Percentiles rank a stretch among this genome's conserved stretches.
Evolutionary conservation across 257 asterid species (phyloP).

Genomic region (Ilex aquifolium): DNA sequence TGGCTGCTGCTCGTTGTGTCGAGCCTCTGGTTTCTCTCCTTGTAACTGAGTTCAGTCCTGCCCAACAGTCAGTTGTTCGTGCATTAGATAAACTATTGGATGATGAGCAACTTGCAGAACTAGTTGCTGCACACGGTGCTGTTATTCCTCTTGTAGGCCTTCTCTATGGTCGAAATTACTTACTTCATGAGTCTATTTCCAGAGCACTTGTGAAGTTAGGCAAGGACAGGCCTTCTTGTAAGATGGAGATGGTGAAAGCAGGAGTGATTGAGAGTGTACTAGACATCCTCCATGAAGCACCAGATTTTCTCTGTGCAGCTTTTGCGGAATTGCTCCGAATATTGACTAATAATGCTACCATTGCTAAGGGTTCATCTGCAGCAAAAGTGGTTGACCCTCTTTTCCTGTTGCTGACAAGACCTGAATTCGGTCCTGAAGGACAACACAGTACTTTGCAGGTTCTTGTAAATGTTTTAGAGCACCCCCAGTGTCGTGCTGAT

Average conservation of each 20-base stretch:
- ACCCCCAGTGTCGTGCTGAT: conserved; percentile 88
- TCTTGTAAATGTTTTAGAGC: conserved; percentile 92
- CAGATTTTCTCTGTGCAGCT: conserved; percentile 88
- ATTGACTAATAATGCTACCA: conserved; percentile 90
- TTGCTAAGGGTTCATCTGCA: conserved; percentile 93
- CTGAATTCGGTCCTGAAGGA: conserved; percentile 88
- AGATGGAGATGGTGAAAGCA: conserved; percentile 98
- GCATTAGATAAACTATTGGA: conserved; percentile 87
- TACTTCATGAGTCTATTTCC: conserved; percentile 88
- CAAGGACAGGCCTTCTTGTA: conserved; percentile 91
- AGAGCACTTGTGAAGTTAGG: conserved; percentile 94
- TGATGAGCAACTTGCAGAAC: conserved; percentile 93
- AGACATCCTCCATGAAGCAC: conserved; percentile 87
- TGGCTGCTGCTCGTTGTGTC: conserved; percentile 92
- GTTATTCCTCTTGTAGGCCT: conserved; percentile 94
- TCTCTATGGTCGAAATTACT: conserved; percentile 65
- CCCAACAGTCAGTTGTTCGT: conserved; percentile 81
- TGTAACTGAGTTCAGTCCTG: conserved; percentile 67
- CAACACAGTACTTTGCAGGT: conserved; percentile 89
- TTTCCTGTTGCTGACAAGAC: conserved; percentile 58
- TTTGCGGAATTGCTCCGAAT: conserved; percentile 90
- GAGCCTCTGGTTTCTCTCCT: conserved; percentile 95
- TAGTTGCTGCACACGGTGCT: conserved; percentile 97
- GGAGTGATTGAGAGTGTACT: conserved; percentile 77
- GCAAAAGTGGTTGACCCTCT: conserved; percentile 97